These are phyloP conservation scores for Eimeria necatrix DNA, from an alignment of 169 alveolate genomes.

Conservation along the genomic window DNA sequence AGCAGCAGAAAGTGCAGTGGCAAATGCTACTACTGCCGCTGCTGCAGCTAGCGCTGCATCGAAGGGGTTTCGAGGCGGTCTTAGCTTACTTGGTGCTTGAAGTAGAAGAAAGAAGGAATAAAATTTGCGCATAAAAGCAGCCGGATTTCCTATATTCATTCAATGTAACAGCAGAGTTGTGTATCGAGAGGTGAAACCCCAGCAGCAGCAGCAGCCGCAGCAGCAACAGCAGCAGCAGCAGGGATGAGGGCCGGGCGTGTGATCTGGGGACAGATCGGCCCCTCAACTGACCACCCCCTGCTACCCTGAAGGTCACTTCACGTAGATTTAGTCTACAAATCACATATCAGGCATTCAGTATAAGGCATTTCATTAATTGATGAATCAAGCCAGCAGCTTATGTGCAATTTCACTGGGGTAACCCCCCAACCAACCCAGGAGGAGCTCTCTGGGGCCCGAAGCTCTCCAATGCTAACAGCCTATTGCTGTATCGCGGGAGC, in stretches of 20 bases:
- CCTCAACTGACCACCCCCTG: background rate
- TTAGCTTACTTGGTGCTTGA: background rate
- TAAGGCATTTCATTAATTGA: too few species aligned
- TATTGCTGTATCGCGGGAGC: background rate
- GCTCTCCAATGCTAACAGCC: background rate
- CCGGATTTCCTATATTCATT: background rate
- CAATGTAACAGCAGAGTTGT: background rate
- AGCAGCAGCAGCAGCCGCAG: background rate
- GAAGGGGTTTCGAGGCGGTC: slow-evolving; percentile 15
- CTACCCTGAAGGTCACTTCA: too few species aligned
- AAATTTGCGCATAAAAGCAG: background rate
- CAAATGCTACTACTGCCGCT: background rate
- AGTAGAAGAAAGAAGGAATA: background rate
- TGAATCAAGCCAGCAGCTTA: too few species aligned
- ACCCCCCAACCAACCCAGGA: background rate
- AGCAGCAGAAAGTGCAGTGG: background rate
- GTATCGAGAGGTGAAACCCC: background rate
- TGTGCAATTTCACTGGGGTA: too few species aligned
- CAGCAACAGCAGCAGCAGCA: slow-evolving; percentile 62
- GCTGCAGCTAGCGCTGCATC: slow-evolving; percentile 35
- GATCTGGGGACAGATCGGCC: slow-evolving; percentile 58
- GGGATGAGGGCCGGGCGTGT: background rate
- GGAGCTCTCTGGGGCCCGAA: slow-evolving; percentile 33
- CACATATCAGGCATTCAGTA: too few species aligned
- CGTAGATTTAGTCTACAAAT: too few species aligned